Conservation (phyloP, 331 rosid species). For the Phaseolus coccineus region DNA sequence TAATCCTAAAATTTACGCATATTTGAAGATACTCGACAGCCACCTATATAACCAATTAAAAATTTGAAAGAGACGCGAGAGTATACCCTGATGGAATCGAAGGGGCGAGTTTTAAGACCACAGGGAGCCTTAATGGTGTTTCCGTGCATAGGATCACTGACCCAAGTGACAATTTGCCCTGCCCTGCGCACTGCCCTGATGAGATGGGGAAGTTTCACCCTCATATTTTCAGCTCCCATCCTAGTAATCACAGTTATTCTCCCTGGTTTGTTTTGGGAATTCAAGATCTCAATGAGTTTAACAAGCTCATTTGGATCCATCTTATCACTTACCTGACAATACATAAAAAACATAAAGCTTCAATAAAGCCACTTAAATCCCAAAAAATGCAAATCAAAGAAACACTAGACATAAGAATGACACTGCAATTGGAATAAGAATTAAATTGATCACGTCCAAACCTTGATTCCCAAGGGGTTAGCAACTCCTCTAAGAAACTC, state of each 20-base stretch:
- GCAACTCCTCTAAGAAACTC: constrained; percentile 96
- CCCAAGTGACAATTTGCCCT: constrained; percentile 97
- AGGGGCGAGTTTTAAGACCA: constrained; percentile 98
- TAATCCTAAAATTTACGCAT: background rate
- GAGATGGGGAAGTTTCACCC: constrained; percentile 98
- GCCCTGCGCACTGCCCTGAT: constrained; percentile 92
- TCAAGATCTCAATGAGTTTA: constrained; percentile 85
- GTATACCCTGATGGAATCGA: constrained; percentile 91
- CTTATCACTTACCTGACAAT: constrained; percentile 85
- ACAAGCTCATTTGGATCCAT: constrained; percentile 95
- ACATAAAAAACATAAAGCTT: constrained; percentile 36
- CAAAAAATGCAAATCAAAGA: background rate
- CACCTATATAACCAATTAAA: background rate
- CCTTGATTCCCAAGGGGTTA: constrained; percentile 97
- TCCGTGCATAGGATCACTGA: constrained; percentile 99
- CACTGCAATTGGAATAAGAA: constrained; percentile 12
- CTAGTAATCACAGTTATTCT: constrained; percentile 90
- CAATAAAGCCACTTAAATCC: constrained; percentile 2
- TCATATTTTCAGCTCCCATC: constrained; percentile 99
- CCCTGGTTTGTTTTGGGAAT: constrained; percentile 94
- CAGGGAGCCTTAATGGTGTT: constrained; percentile 99
- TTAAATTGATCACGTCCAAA: constrained; percentile 43
- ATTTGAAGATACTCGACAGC: background rate
- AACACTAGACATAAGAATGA: background rate
- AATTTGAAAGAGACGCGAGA: constrained; percentile 20